phyloP scores from a whole-genome alignment of 1,139 yeast genomes.

The Geotrichum carabidarum region DNA sequence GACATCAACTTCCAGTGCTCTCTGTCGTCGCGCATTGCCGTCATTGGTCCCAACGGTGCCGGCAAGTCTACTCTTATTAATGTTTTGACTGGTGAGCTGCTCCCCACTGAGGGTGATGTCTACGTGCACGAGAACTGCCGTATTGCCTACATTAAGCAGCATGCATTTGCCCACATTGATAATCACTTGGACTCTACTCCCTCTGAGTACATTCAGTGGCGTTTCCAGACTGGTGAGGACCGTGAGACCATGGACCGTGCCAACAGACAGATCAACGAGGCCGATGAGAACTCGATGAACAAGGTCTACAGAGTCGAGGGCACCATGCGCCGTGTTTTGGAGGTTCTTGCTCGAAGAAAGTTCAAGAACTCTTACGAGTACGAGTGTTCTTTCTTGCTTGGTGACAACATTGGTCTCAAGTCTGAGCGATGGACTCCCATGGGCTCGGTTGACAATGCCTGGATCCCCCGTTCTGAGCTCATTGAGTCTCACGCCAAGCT shows the following conservation, averaged over 20 bases:
- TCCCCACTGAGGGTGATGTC: slow-evolving; percentile 97
- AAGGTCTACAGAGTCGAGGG: slow-evolving; percentile 98
- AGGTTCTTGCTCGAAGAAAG: slow-evolving; percentile 96
- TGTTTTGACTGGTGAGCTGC: slow-evolving; percentile 97
- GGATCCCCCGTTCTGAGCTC: slow-evolving; percentile 99
- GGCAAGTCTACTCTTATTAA: slow-evolving; percentile 98
- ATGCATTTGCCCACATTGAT: slow-evolving; percentile 98
- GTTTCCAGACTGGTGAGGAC: slow-evolving; percentile 99
- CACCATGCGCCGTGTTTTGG: slow-evolving; percentile 94
- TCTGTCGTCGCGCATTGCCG: slow-evolving; percentile 98
- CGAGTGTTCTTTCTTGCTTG: slow-evolving; percentile 93
- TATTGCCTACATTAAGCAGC: slow-evolving; percentile 99
- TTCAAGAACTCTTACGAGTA: slow-evolving; percentile 99
- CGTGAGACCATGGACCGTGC: slow-evolving; percentile 99
- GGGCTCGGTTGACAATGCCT: slow-evolving; percentile 99
- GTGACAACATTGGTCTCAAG: slow-evolving; percentile 98
- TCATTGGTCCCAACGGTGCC: slow-evolving; percentile 99
- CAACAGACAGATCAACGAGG: slow-evolving; percentile 95
- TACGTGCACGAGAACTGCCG: slow-evolving; percentile 99
- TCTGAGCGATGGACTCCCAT: slow-evolving; percentile 99
- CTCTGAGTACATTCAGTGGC: slow-evolving; percentile 99
- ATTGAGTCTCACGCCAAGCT: slow-evolving; percentile 97
- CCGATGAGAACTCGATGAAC: slow-evolving; percentile 97
- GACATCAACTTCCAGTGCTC: slow-evolving; percentile 98
- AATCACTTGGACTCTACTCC: slow-evolving; percentile 98